Evolutionary conservation across 2,329 filamentous ascomycete genomes (phyloP), one percentile per base, ranked within the genome.

Genomic region (Endoconidiophora polonica): DNA sequence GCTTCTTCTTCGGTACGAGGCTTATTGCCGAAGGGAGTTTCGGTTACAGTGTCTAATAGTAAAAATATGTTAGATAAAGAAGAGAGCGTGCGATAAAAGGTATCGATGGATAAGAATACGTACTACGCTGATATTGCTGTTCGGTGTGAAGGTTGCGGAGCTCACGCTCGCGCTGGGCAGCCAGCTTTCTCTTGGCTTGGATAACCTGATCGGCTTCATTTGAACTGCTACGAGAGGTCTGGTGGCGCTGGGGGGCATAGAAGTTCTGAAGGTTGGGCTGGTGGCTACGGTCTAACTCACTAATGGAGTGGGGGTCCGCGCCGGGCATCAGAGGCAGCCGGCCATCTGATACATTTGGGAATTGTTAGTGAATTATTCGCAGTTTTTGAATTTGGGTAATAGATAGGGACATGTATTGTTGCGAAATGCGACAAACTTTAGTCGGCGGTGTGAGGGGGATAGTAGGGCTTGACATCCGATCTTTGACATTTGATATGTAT

Each of bases 111-210:
- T 16, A 18, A 37, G 16, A 33, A 12, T 20, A 52, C 83, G 79
- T 86, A 96, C 91, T 95, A 86, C 90, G 82, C 75, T 96, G 94
- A 72, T 94, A 96, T 79, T 98, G 91, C 78, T 98, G 91, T 78
- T 98, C 91, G 71, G 95, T 93, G 72, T 98, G 91, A 71, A 96
- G 94, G 71, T 96, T 98, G 69, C 91, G 86, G 68, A 98, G 81
- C 73, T 98, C 91, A 69, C 90, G 85, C 75, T 98, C 91, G 69
- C 91, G 86, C 72, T 96, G 91, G 66, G 91, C 91, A 62, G 91
- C 91, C 86, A 96, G 93, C 74, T 90, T 84, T 72, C 91, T 86
- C 77, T 96, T 96, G 61, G 87, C 88, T 79, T 96, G 91, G 76
- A 94, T 86, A 79, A 95, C 86, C 71, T 95, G 88, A 71, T 96